Evolutionary conservation across 1,139 yeast genomes (phyloP).

Genomic region (Yamadazyma triangularis): DNA sequence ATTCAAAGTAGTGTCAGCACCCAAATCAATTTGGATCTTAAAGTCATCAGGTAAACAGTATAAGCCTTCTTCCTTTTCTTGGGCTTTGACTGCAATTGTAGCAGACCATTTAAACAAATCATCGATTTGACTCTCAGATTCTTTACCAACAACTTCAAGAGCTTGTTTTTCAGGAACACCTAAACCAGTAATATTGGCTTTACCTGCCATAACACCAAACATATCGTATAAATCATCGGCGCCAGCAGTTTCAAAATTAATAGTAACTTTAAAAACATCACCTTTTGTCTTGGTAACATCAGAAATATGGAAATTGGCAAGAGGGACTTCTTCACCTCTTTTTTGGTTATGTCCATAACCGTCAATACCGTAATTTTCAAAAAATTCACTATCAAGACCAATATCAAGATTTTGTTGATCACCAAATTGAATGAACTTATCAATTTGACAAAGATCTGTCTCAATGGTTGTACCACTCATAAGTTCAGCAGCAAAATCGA

Average conservation of each 20-base stretch:
- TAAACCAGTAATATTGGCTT: conserved; percentile 14
- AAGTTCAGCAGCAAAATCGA: conserved; percentile 10
- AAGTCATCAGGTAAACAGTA: conserved; percentile 29
- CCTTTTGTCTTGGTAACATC: conserved; percentile 21
- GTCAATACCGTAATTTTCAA: not conserved
- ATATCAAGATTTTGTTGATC: conserved; percentile 4
- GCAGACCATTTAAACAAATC: conserved; percentile 26
- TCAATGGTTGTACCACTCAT: conserved; percentile 5
- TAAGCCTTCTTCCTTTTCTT: conserved; percentile 12
- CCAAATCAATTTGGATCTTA: conserved; percentile 18
- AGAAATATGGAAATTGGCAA: conserved; percentile 23
- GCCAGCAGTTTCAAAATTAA: conserved; percentile 20
- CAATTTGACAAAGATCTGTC: conserved; percentile 8
- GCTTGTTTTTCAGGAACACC: conserved; percentile 12
- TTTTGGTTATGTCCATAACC: conserved; percentile 3
- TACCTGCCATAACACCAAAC: conserved; percentile 19
- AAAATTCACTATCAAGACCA: conserved; percentile 7
- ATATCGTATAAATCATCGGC: conserved; percentile 18
- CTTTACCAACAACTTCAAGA: conserved; percentile 14
- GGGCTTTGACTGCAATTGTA: conserved; percentile 19
- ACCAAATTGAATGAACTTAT: conserved; percentile 11
- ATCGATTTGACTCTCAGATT: conserved; percentile 16
- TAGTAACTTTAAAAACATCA: conserved; percentile 24
- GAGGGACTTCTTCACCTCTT: conserved; percentile 18
- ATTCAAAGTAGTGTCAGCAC: conserved; percentile 14